Evolutionary conservation across 2,329 filamentous ascomycete genomes (phyloP), one percentile per base, ranked within the genome.

Genomic region (Exophiala sideris): DNA sequence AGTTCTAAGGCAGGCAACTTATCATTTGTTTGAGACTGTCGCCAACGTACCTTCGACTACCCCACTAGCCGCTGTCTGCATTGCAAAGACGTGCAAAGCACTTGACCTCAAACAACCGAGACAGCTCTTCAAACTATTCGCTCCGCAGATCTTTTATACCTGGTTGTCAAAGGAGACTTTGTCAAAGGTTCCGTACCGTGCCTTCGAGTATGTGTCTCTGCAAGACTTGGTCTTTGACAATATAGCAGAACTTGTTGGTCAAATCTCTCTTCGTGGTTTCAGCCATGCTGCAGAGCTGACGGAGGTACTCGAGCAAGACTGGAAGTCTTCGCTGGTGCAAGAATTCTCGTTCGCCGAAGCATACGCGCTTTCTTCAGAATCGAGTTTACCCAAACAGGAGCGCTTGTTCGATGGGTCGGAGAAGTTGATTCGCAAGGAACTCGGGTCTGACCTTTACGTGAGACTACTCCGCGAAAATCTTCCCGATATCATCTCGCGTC

Each of bases 1-100:
- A 0, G 77, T 97, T 16, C 78, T 96, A 40, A 86, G 91, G 48
- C 84, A 88, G 60, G 91, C 90, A 61, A 88, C 95, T 14, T 99
- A 96, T 68, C 88, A 94, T 68, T 91, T 97, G 18, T 96, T 97
- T 63, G 94, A 97, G 68, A 90, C 87, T 0, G 88, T 91, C 1
- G 89, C 88, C 1, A 84, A 84, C 52, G 82, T 95, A 11, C 72
- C 79, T 2, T 71, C 74, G 9, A 87, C 87, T 5, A 76, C 79
- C 16, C 74, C 77, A 16, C 87, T 96, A 71, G 91, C 92, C 1
- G 82, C 81, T 51, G 80, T 80, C 48, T 95, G 89, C 62, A 76
- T 96, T 40, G 68, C 70, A 3, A 76, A 80, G 10, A 84, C 96
- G 32, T 83, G 91, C 3, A 71, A 68, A 10, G 77, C 79, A 0